Base-by-base conservation (phyloP, 768 basidiomycete genomes). In the Trametopsis cervina region DNA sequence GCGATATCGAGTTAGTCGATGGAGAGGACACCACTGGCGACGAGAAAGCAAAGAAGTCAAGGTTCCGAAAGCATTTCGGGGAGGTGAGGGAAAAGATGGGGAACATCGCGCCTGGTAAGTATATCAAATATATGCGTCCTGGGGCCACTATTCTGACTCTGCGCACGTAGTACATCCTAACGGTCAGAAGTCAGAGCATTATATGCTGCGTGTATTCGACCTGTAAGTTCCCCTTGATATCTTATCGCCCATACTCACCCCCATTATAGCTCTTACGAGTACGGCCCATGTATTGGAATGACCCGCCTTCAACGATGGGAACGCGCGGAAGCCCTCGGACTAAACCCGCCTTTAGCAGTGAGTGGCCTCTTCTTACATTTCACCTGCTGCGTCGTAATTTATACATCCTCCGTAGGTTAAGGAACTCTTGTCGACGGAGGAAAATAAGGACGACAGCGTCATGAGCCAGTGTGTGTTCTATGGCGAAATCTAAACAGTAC, bases 251-350 rank as follows among this genome's bases (percentile, higher is more conserved):
- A 15, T 15, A 33, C 29, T 33, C 15, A 33, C 29, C 29, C 18
- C 33, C 17, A 38, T 47, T 21, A 7, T 41, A 89, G 86, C 61
- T 77, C 81, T 1, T 85, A 83, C 48, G 80, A 88, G 54, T 93
- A 81, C 59, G 90, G 89, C 0, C 89, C 89, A 2, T 89, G 83
- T 54, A 68, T 83, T 18, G 86, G 89, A 0, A 74, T 89, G 46
- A 77, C 81, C n/a, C 80, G 93, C 23, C 66, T 95, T 12, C 81
- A 93, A 52, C 73, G 94, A 33, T 97, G 92, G 90, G 78, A 93
- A 59, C 74, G 93, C 42, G 94, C 94, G 0, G 63, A 81, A 22
- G 73, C 74, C 9, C 70, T 94, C 39, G 90, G 90, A 2, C 68
- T 96, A 17, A 72, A 83, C 40, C 94, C 93, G 12, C 92, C 91